Conservation (phyloP, 2,329 filamentous ascomycete genomes). For the Xylariaceae sp. region DNA sequence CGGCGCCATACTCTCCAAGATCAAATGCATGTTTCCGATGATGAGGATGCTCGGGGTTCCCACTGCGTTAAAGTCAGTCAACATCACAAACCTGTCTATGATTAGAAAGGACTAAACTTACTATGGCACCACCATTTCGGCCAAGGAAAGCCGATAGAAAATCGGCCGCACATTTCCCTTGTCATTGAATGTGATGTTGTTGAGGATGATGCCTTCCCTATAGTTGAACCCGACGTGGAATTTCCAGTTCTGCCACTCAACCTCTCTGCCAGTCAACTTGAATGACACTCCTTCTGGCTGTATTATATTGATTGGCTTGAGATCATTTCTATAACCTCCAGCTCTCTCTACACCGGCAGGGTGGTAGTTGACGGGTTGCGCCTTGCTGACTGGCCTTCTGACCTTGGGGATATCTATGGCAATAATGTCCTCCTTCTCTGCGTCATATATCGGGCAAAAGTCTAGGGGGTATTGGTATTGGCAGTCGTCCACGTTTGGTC, state of each 20-base stretch:
- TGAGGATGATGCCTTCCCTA: constrained; percentile 87
- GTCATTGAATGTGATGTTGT: constrained; percentile 90
- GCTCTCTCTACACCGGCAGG: constrained; percentile 73
- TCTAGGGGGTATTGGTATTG: constrained; percentile 93
- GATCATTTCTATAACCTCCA: constrained; percentile 76
- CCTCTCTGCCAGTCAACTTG: constrained; percentile 72
- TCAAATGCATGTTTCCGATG: constrained; percentile 85
- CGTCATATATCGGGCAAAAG: constrained; percentile 91
- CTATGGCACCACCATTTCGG: constrained; percentile 94
- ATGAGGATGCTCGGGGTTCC: constrained; percentile 80
- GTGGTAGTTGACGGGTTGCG: constrained; percentile 80
- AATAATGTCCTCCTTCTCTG: constrained; percentile 78
- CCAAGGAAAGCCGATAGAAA: constrained; percentile 88
- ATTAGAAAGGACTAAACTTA: constrained; percentile 35
- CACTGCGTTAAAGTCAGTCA: constrained; percentile 45
- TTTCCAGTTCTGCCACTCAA: constrained; percentile 93
- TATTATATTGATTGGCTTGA: constrained; percentile 88
- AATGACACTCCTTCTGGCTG: constrained; percentile 92
- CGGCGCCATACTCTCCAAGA: constrained; percentile 80
- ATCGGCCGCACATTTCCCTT: constrained; percentile 77
- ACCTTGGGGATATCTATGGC: constrained; percentile 84
- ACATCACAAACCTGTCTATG: neutral
- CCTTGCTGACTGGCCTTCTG: constrained; percentile 75
- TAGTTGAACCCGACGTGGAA: constrained; percentile 96
- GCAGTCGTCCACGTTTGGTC: constrained; percentile 81